These are phyloP conservation scores for Leptomonas pyrrhocoris DNA, from an alignment of 208 protist genomes.

Conservation along the genomic window DNA sequence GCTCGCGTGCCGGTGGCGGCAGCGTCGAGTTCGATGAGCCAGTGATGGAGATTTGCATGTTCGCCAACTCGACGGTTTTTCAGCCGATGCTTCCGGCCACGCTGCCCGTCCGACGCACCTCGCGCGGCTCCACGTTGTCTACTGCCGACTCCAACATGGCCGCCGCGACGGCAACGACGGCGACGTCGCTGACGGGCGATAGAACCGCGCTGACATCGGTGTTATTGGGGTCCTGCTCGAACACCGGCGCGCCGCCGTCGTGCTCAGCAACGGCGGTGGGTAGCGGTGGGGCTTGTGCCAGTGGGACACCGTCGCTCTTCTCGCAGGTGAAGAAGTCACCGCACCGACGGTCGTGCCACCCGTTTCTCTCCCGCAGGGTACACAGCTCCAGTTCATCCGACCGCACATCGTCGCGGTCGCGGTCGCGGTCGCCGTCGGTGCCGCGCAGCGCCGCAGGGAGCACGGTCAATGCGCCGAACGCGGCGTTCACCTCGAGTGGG, in stretches of 20 bases:
- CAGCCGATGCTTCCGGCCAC: constrained; percentile 5
- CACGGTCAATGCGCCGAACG: no score
- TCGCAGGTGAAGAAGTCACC: no score
- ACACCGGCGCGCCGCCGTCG: constrained; percentile 3
- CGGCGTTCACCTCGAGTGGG: no score
- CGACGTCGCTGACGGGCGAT: not conserved
- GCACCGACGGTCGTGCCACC: constrained; percentile 8
- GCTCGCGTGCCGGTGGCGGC: no score
- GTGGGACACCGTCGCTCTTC: no score
- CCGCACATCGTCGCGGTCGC: not conserved
- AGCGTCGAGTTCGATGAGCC: no score
- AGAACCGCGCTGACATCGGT: not conserved
- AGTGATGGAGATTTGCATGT: no score
- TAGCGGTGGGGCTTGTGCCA: not conserved
- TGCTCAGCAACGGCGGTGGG: constrained; percentile 4
- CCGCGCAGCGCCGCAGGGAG: no score
- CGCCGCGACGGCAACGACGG: not conserved
- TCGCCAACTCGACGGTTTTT: not conserved
- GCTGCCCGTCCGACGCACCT: not conserved
- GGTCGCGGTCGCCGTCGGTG: not conserved
- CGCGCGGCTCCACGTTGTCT: constrained; percentile 2
- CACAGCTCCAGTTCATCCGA: not conserved
- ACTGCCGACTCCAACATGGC: not conserved
- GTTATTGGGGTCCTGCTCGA: not conserved
- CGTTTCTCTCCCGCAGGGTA: constrained; percentile 7